These are phyloP conservation scores for Penicillium hesseltinei DNA, from an alignment of 2,329 filamentous ascomycete genomes.

Conservation along the genomic window DNA sequence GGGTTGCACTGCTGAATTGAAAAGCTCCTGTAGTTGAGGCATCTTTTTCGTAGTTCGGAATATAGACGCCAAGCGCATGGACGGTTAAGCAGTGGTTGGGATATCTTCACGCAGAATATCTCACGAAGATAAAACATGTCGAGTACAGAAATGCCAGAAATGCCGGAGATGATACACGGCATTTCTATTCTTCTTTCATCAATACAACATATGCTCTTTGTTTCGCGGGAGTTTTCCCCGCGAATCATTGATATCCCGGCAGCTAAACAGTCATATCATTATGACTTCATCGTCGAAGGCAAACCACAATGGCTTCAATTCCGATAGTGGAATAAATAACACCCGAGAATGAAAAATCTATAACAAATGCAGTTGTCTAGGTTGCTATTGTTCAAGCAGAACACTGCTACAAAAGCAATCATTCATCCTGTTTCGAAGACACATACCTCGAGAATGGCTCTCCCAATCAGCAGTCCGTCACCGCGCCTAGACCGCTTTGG, in stretches of 20 bases:
- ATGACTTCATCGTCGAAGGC: conserved; percentile 31
- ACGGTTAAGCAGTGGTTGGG: not conserved
- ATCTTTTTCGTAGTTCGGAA: conserved; percentile 17
- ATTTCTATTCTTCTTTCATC: not conserved
- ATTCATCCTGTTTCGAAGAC: not conserved
- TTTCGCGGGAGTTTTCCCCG: not conserved
- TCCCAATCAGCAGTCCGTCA: conserved; percentile 21
- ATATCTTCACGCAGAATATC: not conserved
- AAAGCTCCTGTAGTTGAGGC: conserved; percentile 34
- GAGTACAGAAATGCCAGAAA: not conserved
- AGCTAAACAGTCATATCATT: conserved; percentile 30
- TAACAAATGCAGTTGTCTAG: not conserved
- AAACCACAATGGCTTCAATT: not conserved
- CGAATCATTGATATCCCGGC: conserved; percentile 24
- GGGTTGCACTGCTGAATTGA: conserved; percentile 37
- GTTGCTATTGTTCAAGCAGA: not conserved
- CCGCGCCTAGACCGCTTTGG: conserved; percentile 34
- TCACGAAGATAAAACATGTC: not conserved
- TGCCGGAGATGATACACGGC: not conserved
- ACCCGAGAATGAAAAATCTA: not conserved
- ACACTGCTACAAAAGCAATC: not conserved
- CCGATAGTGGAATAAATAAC: not conserved
- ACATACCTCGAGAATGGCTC: conserved; percentile 15
- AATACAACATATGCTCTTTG: not conserved
- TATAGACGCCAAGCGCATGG: conserved; percentile 10